Evolutionary conservation across 2,329 filamentous ascomycete genomes (phyloP), one percentile per base, ranked within the genome.

Genomic region (Chaetomium strumarium): DNA sequence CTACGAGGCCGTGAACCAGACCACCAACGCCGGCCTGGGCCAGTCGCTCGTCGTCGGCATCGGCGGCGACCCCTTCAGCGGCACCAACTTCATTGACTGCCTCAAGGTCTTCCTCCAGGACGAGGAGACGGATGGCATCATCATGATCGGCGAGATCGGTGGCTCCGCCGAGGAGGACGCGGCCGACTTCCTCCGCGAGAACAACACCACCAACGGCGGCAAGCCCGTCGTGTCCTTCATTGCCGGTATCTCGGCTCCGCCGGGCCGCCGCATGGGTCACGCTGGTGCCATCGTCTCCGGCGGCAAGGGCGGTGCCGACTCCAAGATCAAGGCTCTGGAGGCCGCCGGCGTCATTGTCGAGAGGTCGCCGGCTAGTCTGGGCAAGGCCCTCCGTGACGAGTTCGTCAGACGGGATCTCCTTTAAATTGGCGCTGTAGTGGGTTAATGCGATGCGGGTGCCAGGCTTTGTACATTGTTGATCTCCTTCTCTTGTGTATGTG

Each of bases 61-160:
- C 66, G 93, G 93, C 60, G 93, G 93, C 76, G 93, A 99, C 76
- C 93, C 93, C 65, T 99, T 99, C 81, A 92, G 87, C 67, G 93
- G 93, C 65, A 97, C 93, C 75, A 97, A 96, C 83, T 99, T 97
- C 80, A 97, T 99, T 75, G 93, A 99, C 82, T 96, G 92, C 81
- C 81, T 99, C 65, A 88, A 89, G 70, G 90, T 97, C 69, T 99
- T 99, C 84, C 83, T 96, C 65, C 80, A 95, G 72, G 93, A 99
- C 72, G 81, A 86, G 71, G 90, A 96, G 77, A 99, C 93, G 37
- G 93, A 99, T 70, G 93, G 93, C 69, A 96, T 99, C 76, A 96
- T 99, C 78, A 96, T 99, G 93, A 97, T 99, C 71, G 93, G 93
- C 70, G 93, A 97, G 79, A 97, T 99, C 70, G 93, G 93, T 74